Conservation (phyloP, 345 rosid genomes). For the Carallia pectinifolia region DNA sequence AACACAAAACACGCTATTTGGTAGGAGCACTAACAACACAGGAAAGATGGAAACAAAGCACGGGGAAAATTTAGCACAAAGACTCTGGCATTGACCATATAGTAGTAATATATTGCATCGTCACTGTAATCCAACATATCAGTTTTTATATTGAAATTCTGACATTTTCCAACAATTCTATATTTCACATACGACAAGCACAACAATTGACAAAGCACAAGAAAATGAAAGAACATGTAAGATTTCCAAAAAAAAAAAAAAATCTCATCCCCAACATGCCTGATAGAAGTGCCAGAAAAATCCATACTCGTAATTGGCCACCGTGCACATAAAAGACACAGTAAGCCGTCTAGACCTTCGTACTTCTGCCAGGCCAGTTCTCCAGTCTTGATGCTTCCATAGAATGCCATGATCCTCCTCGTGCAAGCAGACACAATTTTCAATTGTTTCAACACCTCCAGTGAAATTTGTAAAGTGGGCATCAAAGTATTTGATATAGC, state of each 20-base stretch:
- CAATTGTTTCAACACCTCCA: conserved; percentile 89
- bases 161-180: neutral
- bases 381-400: conserved; percentile 99
- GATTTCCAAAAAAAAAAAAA: neutral
- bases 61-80: too few relatives aligned
- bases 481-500: conserved; percentile 81
- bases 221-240: neutral
- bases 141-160: too few relatives aligned
- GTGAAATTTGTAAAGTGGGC: conserved; percentile 87
- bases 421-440: conserved; percentile 85
- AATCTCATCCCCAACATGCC: conserved; percentile 35
- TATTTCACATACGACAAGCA: neutral
- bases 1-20: too few relatives aligned
- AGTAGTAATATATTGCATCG: too few relatives aligned
- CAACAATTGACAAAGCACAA: too few relatives aligned
- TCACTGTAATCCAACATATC: too few relatives aligned
- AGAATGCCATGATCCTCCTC: conserved; percentile 92
- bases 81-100: too few relatives aligned
- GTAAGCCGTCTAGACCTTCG: conserved; percentile 83
- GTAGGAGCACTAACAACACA: too few relatives aligned
- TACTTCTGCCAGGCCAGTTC: conserved; percentile 93
- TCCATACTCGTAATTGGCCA: conserved; percentile 91
- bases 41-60: too few relatives aligned
- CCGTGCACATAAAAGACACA: conserved; percentile 78
- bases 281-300: conserved; percentile 95